Percentiles rank a stretch among this genome's conserved stretches.
phyloP scores from a whole-genome alignment of 2,329 filamentous ascomycete species.

The Curvularia sp. region DNA sequence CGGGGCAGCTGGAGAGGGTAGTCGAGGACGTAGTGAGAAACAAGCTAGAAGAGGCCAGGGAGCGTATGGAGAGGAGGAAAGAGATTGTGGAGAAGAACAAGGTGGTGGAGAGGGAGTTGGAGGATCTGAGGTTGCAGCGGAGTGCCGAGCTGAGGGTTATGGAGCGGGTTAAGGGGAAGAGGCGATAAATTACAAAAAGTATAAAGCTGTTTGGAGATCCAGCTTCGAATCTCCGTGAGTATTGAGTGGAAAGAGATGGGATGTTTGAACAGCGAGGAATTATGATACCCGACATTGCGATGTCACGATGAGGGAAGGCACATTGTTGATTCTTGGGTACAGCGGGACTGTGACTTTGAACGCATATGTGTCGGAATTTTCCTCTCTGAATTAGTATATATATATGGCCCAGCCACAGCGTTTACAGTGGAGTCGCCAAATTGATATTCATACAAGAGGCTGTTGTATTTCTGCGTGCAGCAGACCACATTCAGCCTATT shows the following conservation, averaged over 20 bases:
- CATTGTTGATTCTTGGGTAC: background rate
- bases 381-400: background rate
- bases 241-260: background rate
- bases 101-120: conserved; percentile 53
- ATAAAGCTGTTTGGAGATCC: too few species aligned
- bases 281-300: conserved; percentile 19
- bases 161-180: conserved; percentile 50
- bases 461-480: background rate
- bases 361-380: background rate
- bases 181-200: conserved; percentile 28
- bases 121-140: conserved; percentile 54
- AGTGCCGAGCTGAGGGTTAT: conserved; percentile 56
- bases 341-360: background rate
- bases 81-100: conserved; percentile 53
- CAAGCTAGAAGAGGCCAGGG: conserved; percentile 49
- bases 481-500: background rate
- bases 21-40: conserved; percentile 44
- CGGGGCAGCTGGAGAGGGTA: conserved; percentile 46
- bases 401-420: background rate
- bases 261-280: background rate
- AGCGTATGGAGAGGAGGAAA: conserved; percentile 51
- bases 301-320: conserved; percentile 13
- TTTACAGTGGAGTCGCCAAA: background rate
- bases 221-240: background rate
- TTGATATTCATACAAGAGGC: background rate